Base-by-base conservation (phyloP, 371 early-diverging fungal genomes). In the Fennellomyces sp. region DNA sequence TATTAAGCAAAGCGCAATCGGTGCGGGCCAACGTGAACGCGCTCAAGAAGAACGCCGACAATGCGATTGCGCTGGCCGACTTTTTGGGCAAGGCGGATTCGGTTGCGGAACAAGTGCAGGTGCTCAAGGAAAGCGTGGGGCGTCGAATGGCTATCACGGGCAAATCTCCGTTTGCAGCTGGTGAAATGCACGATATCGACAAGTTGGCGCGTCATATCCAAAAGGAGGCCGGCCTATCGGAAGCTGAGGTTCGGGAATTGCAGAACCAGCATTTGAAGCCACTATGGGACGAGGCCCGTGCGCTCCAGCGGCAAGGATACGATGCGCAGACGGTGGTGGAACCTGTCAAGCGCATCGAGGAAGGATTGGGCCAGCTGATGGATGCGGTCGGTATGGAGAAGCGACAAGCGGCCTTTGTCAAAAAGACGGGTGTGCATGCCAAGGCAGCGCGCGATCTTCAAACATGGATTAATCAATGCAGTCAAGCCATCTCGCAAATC, bases 361-460 rank as follows among this genome's bases (percentile, higher is more conserved):
- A 50, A 13, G 66, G 56, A 2, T 52, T 80, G 7, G 61, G 60
- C 8, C 67, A 78, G 13, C 54, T 80, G 2, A 48, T 51, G 27
- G 56, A 65, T 15, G 55, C 58, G 0, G 58, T 78, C 10, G 64
- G 41, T 49, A 51, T 38, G 11, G 80, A 79, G 33, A 78, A 73
- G 36, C 52, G 52, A 38, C 81, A 83, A 56, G 60, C 75, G 5
- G 69, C 62, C 15, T 76, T 78, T 54, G 58, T 76, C 10, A 63
- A 75, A 10, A 79, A 78, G 26, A 64, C 78, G 2, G 58, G 66
- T 27, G 58, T 64, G 3, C 80, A 81, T 53, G 70, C 75, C 31
- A 79, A 83, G 58, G 70, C 75, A 10, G 78, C 80, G 1, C 27
- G 49, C 2, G 76, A 81, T 28, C 52, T 83, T n/a, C 60, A 70